Conservation (phyloP, 805 yeast genomes). For the Saccharomyces paradoxus region DNA sequence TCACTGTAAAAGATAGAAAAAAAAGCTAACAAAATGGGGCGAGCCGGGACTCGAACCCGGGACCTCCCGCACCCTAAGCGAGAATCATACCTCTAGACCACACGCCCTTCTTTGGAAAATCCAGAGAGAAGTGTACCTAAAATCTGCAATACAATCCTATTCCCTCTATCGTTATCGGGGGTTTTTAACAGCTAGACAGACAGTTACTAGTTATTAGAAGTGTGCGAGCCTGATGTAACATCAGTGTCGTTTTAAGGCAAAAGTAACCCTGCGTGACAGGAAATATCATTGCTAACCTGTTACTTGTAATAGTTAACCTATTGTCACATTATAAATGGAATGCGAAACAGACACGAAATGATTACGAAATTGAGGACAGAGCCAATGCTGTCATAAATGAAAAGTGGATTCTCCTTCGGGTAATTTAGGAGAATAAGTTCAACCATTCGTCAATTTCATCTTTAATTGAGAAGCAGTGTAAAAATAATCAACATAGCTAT, state of each 20-base stretch:
- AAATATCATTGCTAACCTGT: neutral
- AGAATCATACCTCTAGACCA: conserved; percentile 34
- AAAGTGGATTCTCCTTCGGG: neutral
- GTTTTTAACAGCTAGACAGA: neutral
- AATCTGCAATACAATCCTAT: neutral
- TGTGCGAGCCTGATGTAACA: no score
- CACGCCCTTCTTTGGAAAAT: conserved; percentile 21
- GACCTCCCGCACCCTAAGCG: conserved; percentile 35
- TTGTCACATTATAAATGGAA: neutral
- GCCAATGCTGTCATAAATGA: neutral
- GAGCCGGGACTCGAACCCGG: conserved; percentile 35
- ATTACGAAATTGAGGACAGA: neutral
- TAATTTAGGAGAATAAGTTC: neutral
- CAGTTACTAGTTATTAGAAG: no score
- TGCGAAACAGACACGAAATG: neutral
- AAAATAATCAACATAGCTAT: neutral
- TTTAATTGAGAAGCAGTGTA: neutral
- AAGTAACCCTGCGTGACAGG: neutral
- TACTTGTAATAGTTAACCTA: neutral
- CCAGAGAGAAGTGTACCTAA: neutral
- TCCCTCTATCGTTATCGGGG: no score
- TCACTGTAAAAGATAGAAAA: neutral
- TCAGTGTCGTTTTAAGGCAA: neutral
- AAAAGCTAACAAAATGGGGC: conserved; percentile 18
- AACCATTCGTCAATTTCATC: neutral